Conservation (phyloP, 106 monocot species). For the Acanthochlamys bracteata region DNA sequence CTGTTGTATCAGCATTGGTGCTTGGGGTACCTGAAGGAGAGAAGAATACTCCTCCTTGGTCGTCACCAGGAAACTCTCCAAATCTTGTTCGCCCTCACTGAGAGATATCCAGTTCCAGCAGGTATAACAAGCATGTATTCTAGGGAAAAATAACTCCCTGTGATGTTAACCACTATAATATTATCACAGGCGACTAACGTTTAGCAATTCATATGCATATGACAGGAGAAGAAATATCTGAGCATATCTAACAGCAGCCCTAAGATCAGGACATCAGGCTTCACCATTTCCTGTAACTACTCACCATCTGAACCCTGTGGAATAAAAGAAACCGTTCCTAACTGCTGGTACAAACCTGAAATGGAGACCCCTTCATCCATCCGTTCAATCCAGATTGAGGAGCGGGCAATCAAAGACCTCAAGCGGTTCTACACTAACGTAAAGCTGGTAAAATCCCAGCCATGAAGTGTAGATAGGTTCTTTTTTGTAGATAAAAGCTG, state of each 20-base stretch:
- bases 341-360: slow-evolving; percentile 95
- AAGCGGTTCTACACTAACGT: slow-evolving; percentile 87
- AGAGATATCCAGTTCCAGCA: slow-evolving; percentile 95
- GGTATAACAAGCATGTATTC: slow-evolving; percentile 37
- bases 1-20: slow-evolving; percentile 26
- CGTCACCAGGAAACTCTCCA: slow-evolving; percentile 49
- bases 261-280: slow-evolving; percentile 60
- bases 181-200: not conserved
- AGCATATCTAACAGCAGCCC: slow-evolving; percentile 64
- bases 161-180: not conserved
- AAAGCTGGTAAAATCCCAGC: slow-evolving; percentile 57
- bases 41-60: slow-evolving; percentile 81
- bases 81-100: slow-evolving; percentile 60
- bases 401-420: slow-evolving; percentile 92
- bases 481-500: too few relatives aligned
- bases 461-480: too few relatives aligned
- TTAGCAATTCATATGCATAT: not conserved
- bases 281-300: slow-evolving; percentile 24
- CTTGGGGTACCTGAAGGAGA: slow-evolving; percentile 42
- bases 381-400: slow-evolving; percentile 91
- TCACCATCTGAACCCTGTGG: slow-evolving; percentile 33
- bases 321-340: slow-evolving; percentile 40
- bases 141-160: not conserved
- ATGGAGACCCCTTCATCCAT: slow-evolving; percentile 76
- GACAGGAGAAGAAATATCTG: slow-evolving; percentile 64